Conservation (phyloP, 1,284 basidiomycete species). For the Vanrija humicola region DNA sequence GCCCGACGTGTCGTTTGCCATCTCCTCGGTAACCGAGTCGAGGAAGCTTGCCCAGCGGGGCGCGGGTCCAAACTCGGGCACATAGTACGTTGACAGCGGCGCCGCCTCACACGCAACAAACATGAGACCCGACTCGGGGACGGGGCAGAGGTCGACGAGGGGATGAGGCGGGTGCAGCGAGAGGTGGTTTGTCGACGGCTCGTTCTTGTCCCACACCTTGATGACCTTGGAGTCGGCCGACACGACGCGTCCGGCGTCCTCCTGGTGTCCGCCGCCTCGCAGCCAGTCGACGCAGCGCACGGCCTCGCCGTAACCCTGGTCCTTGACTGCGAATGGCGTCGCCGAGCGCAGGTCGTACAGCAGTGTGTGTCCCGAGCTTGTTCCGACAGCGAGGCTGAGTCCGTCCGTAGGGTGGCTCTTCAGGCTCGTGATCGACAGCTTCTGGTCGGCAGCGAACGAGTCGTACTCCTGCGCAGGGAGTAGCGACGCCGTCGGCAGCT, state of each 20-base stretch:
- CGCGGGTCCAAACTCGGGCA: constrained; percentile 93
- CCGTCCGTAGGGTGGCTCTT: constrained; percentile 76
- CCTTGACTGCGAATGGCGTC: constrained; percentile 80
- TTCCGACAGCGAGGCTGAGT: constrained; percentile 88
- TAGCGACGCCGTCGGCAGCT: constrained; percentile 64
- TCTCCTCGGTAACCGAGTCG: constrained; percentile 95
- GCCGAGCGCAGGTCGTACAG: constrained; percentile 90
- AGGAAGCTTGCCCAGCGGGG: constrained; percentile 97
- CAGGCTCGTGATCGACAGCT: constrained; percentile 75
- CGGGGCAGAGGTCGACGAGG: constrained; percentile 81
- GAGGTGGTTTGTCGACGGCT: constrained; percentile 82
- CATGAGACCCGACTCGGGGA: constrained; percentile 77
- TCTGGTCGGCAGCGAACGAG: constrained; percentile 37
- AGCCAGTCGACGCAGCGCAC: constrained; percentile 87
- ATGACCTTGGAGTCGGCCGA: constrained; percentile 91
- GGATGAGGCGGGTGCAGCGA: constrained; percentile 87
- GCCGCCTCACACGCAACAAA: constrained; percentile 90
- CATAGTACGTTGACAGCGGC: constrained; percentile 85
- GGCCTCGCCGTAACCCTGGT: constrained; percentile 94
- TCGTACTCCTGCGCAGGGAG: constrained; percentile 48
- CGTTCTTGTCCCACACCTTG: constrained; percentile 87
- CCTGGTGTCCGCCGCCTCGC: constrained; percentile 81
- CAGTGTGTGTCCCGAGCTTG: constrained; percentile 88
- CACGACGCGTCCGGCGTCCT: constrained; percentile 67
- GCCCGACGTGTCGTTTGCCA: constrained; percentile 69